Percentiles rank a stretch among this genome's conserved stretches.
Conservation (phyloP, 176 grass and related monocot species). For the Elaeis guineensis region DNA sequence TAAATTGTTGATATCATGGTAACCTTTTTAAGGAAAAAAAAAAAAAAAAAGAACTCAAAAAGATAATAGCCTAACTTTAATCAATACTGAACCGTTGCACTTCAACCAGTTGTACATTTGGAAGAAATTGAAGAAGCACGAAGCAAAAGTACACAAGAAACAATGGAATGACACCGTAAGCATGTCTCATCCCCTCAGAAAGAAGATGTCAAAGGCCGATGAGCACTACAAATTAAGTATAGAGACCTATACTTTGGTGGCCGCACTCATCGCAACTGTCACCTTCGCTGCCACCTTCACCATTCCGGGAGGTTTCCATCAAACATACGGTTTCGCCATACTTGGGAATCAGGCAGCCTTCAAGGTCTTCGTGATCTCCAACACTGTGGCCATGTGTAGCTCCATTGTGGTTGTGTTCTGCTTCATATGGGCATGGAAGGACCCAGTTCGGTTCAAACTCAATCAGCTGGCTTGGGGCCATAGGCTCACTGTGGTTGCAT, state of each 20-base stretch:
- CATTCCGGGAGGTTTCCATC: constrained; percentile 37
- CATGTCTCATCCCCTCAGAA: background rate
- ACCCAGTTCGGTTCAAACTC: constrained; percentile 28
- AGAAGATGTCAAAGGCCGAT: constrained; percentile 11
- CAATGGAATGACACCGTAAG: constrained; percentile 5
- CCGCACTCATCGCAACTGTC: constrained; percentile 42
- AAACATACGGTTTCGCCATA: constrained; percentile 10
- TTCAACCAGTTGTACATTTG: constrained; percentile 23
- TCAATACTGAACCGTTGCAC: too few species aligned
- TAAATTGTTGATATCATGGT: too few species aligned
- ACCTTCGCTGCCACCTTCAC: constrained; percentile 41
- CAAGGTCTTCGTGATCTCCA: constrained; percentile 30
- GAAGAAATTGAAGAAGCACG: constrained; percentile 31
- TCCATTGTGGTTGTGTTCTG: constrained; percentile 29
- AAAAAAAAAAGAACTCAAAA: too few species aligned
- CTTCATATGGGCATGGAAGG: constrained; percentile 30
- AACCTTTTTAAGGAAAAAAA: too few species aligned
- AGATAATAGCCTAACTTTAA: too few species aligned
- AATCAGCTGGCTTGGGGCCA: constrained; percentile 29
- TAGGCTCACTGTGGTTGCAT: constrained; percentile 16
- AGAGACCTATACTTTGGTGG: constrained; percentile 30
- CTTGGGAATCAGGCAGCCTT: constrained; percentile 15
- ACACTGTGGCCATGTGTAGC: constrained; percentile 36
- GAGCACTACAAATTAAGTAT: constrained; percentile 30
- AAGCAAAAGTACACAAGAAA: constrained; percentile 25